Evolutionary conservation across 2,329 filamentous ascomycete genomes (phyloP), one percentile per base, ranked within the genome.

Genomic region (Cladobotryum mycophilum): DNA sequence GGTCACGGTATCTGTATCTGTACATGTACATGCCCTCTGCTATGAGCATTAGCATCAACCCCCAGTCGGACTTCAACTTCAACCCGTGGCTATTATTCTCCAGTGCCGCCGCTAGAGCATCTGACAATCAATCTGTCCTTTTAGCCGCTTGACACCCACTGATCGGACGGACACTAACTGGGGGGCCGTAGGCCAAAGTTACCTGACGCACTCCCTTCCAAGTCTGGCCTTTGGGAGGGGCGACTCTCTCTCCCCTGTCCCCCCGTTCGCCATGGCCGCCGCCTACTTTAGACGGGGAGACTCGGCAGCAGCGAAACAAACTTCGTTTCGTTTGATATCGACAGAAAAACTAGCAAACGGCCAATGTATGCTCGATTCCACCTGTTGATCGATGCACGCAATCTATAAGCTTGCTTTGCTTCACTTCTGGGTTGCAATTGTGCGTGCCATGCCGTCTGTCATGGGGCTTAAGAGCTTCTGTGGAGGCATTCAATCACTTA

Each of bases 261-360:
- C 20, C 22, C 40, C 46, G 35, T 37, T 37, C 41, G 35, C 37
- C 40, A 33, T 45, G 36, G 22, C 48, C 35, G 30, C 47, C 40
- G 37, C 46, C 36, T 44, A 49, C 25, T 52, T 40, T 42, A 13
- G 47, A 45, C 50, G 46, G 50, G 50, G 50, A 52, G 50, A 46
- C 38, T 49, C 47, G 46, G 50, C 50, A 33, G 18, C 18, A 41
- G 34, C 38, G 41, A 47, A 52, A 49, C 41, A 41, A 35, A 41
- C 7, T 50, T 34, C 25, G n/a, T 15, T 46, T 42, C 41, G 43
- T 42, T 47, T 40, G n/a, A 30, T 30, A 30, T 30, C 25, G 25
- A 30, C 25, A 30, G 6, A 30, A 30, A 6, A 30, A 30, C 25
- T 30, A 30, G 25, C 25, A 30, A 30, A 8, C 25, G 9, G 6